Evolutionary conservation across 805 yeast genomes (phyloP).

Genomic region (Wickerhamiella kazuoi): DNA sequence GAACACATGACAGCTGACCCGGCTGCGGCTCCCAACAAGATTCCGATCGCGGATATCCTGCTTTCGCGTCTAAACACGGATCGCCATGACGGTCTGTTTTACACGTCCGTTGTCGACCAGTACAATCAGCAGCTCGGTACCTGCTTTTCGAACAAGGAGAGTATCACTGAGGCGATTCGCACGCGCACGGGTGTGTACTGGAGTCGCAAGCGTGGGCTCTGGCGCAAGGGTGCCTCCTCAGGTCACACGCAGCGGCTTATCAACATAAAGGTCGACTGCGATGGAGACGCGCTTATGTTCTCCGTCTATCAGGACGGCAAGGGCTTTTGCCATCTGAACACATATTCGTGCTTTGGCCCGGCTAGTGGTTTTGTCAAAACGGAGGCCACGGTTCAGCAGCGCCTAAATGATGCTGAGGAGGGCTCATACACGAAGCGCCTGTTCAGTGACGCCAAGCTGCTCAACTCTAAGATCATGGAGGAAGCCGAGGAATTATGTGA

Average conservation of each 20-base stretch:
- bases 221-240: slow-evolving; percentile 94
- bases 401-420: slow-evolving; percentile 57
- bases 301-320: slow-evolving; percentile 69
- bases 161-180: slow-evolving; percentile 64
- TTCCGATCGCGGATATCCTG: slow-evolving; percentile 29
- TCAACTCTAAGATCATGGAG: slow-evolving; percentile 74
- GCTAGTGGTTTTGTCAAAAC: slow-evolving; percentile 49
- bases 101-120: slow-evolving; percentile 63
- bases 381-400: slow-evolving; percentile 44
- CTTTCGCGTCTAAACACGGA: slow-evolving; percentile 49
- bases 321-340: slow-evolving; percentile 85
- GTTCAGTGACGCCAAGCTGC: slow-evolving; percentile 56
- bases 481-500: slow-evolving; percentile 93
- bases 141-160: slow-evolving; percentile 74
- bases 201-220: slow-evolving; percentile 73
- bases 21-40: slow-evolving; percentile 8
- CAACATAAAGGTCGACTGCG: slow-evolving; percentile 66
- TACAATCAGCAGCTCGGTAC: slow-evolving; percentile 66
- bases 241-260: slow-evolving; percentile 79
- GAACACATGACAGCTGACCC: slow-evolving; percentile 9
- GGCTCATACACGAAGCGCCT: slow-evolving; percentile 91
- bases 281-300: slow-evolving; percentile 76
- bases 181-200: slow-evolving; percentile 82
- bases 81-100: slow-evolving; percentile 66
- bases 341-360: slow-evolving; percentile 65